phyloP scores from a whole-genome alignment of 768 basidiomycete species.

The Kwoniella sp. region DNA sequence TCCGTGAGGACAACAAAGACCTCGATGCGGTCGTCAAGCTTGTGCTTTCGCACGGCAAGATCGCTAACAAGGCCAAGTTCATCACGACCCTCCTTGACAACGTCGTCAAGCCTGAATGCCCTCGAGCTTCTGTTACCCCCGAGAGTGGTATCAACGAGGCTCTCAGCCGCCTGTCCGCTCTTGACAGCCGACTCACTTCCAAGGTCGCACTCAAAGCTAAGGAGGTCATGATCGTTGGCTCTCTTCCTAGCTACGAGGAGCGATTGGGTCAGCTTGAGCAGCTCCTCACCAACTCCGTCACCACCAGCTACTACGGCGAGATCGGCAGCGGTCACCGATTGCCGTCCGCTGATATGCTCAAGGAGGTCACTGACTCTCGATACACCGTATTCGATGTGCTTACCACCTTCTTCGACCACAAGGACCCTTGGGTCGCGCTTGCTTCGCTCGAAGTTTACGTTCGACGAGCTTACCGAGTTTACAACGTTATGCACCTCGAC shows the following conservation, averaged over 20 bases:
- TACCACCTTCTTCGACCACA: conserved; percentile 86
- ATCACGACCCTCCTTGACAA: conserved; percentile 79
- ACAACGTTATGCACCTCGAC: conserved; percentile 83
- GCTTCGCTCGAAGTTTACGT: conserved; percentile 95
- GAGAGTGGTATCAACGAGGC: conserved; percentile 73
- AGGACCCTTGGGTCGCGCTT: conserved; percentile 75
- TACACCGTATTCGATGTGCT: conserved; percentile 97
- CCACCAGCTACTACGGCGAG: conserved; percentile 85
- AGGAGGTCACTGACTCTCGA: conserved; percentile 89
- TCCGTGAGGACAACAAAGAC: conserved; percentile 89
- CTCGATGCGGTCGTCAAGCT: conserved; percentile 79
- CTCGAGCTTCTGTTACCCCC: conserved; percentile 60
- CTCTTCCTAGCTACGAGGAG: conserved; percentile 96
- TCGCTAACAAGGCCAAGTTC: conserved; percentile 83
- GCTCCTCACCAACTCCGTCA: conserved; percentile 81
- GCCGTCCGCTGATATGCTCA: conserved; percentile 79
- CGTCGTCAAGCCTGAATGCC: conserved; percentile 79
- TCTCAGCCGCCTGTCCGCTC: conserved; percentile 71
- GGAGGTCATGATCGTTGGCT: conserved; percentile 90
- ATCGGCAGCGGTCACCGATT: conserved; percentile 64
- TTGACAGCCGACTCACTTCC: conserved; percentile 92
- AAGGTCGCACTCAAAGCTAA: conserved; percentile 89
- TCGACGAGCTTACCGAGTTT: conserved; percentile 90
- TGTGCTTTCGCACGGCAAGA: conserved; percentile 93
- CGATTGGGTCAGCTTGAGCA: conserved; percentile 89